These are phyloP conservation scores for Anastatica hierochuntica DNA, from an alignment of 345 rosid genomes.

Conservation along the genomic window DNA sequence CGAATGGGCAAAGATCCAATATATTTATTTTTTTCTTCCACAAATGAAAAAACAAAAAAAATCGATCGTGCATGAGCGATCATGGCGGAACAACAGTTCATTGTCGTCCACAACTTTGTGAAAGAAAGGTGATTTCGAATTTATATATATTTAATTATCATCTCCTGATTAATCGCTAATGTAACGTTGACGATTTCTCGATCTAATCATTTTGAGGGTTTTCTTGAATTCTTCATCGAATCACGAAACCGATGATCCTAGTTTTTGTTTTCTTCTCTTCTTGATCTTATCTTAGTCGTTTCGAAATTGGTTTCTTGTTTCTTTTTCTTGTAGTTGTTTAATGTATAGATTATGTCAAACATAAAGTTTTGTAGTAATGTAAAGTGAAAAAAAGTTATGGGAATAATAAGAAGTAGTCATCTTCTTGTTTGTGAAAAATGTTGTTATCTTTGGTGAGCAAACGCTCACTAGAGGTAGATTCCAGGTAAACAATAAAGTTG, in stretches of 20 bases:
- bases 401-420: slow-evolving; percentile 37
- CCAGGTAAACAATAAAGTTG: slow-evolving; percentile 41
- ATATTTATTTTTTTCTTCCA: background rate
- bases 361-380: slow-evolving; percentile 11
- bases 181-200: slow-evolving; percentile 31
- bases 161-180: slow-evolving; percentile 21
- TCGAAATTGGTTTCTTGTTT: background rate
- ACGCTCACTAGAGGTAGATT: slow-evolving; percentile 87
- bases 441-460: slow-evolving; percentile 94
- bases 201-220: slow-evolving; percentile 8
- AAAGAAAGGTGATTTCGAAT: slow-evolving; percentile 27
- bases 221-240: background rate
- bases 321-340: background rate
- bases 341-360: background rate
- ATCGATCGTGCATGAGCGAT: slow-evolving; percentile 20
- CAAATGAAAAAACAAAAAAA: background rate
- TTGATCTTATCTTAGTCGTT: background rate
- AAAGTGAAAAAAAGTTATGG: slow-evolving; percentile 50
- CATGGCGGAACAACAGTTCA: slow-evolving; percentile 27
- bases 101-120: slow-evolving; percentile 38
- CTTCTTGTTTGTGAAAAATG: slow-evolving; percentile 63
- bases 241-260: background rate
- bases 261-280: slow-evolving; percentile 7
- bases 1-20: background rate
- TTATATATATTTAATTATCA: background rate